Conservation (phyloP, 768 basidiomycete species). For the Crucibulum laeve region DNA sequence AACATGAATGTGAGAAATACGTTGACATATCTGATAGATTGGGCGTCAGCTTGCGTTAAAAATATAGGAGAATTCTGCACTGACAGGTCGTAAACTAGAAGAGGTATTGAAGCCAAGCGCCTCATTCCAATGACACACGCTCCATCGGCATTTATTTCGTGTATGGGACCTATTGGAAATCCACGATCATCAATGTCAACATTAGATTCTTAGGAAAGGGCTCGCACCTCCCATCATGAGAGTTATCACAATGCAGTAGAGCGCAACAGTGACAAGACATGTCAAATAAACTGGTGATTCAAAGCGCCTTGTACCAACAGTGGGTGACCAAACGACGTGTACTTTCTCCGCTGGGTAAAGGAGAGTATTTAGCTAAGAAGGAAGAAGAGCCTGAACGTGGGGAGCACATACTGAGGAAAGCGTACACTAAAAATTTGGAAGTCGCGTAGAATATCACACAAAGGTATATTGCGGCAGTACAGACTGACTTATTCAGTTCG, state of each 20-base stretch:
- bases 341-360: constrained; percentile 35
- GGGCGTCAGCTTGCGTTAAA: not conserved
- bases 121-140: constrained; percentile 46
- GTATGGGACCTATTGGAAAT: constrained; percentile 24
- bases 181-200: not conserved
- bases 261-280: constrained; percentile 28
- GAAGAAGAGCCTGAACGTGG: constrained; percentile 2
- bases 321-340: constrained; percentile 40
- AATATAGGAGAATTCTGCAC: constrained; percentile 11
- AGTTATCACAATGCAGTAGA: constrained; percentile 35
- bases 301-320: constrained; percentile 23
- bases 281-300: constrained; percentile 37
- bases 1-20: constrained; percentile 38
- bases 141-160: constrained; percentile 28
- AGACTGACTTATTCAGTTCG: constrained; percentile 26
- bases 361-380: not conserved
- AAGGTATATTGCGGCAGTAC: constrained; percentile 36
- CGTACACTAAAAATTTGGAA: constrained; percentile 43
- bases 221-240: constrained; percentile 32
- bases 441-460: constrained; percentile 38
- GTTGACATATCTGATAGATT: constrained; percentile 22
- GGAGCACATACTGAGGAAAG: constrained; percentile 33
- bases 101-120: constrained; percentile 34
- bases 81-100: constrained; percentile 45
- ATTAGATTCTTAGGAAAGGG: not conserved